A percentile compares a stretch with the other conserved stretches of the same genome.
phyloP scores from a whole-genome alignment of 345 rosid genomes.

The Nasturtium officinale region DNA sequence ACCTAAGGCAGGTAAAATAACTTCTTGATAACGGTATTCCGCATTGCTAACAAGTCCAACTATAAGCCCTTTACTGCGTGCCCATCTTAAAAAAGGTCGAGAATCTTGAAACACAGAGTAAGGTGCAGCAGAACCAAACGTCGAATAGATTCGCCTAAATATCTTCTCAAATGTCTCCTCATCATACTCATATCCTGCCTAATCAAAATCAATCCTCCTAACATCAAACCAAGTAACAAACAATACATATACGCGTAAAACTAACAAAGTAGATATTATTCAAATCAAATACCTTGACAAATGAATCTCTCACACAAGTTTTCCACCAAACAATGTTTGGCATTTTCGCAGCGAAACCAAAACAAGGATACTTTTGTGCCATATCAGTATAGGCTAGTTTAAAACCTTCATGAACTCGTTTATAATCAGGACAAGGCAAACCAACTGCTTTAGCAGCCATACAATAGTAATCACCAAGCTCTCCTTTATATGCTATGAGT shows the following conservation, averaged over 20 bases:
- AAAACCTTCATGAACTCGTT: slow-evolving; percentile 88
- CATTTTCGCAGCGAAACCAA: slow-evolving; percentile 79
- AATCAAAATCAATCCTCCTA: slow-evolving; percentile 27
- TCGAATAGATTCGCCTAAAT: slow-evolving; percentile 79
- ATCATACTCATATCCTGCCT: slow-evolving; percentile 97
- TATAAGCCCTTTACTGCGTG: slow-evolving; percentile 59
- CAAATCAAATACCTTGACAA: slow-evolving; percentile 56
- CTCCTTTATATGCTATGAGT: slow-evolving; percentile 93
- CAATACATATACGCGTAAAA: background rate
- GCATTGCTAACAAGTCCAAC: slow-evolving; percentile 88
- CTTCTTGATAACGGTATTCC: slow-evolving; percentile 83
- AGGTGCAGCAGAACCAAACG: slow-evolving; percentile 96
- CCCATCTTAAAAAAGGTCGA: slow-evolving; percentile 87
- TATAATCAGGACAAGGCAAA: slow-evolving; percentile 91
- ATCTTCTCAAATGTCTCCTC: slow-evolving; percentile 91
- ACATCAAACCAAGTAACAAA: slow-evolving; percentile 10
- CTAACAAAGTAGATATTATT: background rate
- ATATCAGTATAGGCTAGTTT: slow-evolving; percentile 85
- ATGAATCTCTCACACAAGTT: slow-evolving; percentile 81
- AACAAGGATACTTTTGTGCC: slow-evolving; percentile 90
- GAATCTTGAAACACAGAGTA: slow-evolving; percentile 78
- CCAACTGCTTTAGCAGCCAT: slow-evolving; percentile 98
- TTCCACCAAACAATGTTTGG: slow-evolving; percentile 97
- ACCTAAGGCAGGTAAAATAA: slow-evolving; percentile 88
- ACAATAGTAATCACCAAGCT: slow-evolving; percentile 98